Evolutionary conservation across 345 rosid species (phyloP).

Genomic region (Citrus australasica): DNA sequence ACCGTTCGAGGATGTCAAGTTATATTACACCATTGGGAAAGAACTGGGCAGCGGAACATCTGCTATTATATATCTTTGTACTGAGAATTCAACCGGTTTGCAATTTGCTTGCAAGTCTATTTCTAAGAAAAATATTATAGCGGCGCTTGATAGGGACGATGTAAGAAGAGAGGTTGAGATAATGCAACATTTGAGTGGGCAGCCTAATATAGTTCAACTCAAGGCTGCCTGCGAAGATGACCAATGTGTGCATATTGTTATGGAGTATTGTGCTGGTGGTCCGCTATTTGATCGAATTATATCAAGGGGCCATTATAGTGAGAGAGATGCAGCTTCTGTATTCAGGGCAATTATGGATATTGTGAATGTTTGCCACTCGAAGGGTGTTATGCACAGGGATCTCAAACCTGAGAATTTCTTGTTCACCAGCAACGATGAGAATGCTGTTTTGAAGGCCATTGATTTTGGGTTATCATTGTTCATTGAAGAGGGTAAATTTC

Average conservation of each 20-base stretch:
- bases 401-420: slow-evolving; percentile 47
- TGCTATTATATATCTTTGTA: slow-evolving; percentile 31
- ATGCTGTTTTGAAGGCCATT: slow-evolving; percentile 38
- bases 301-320: slow-evolving; percentile 32
- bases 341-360: slow-evolving; percentile 25
- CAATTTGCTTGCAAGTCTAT: slow-evolving; percentile 39
- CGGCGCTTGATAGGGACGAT: slow-evolving; percentile 23
- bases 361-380: slow-evolving; percentile 65
- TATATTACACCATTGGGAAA: slow-evolving; percentile 20
- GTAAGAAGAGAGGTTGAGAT: slow-evolving; percentile 33
- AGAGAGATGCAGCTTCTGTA: slow-evolving; percentile 32
- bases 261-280: slow-evolving; percentile 45
- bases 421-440: slow-evolving; percentile 27
- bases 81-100: slow-evolving; percentile 28
- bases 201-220: slow-evolving; percentile 32
- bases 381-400: slow-evolving; percentile 83
- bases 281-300: slow-evolving; percentile 35
- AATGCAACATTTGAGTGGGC: slow-evolving; percentile 38
- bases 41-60: slow-evolving; percentile 35
- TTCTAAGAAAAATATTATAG: slow-evolving; percentile 14
- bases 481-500: slow-evolving; percentile 47
- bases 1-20: slow-evolving; percentile 49
- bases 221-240: slow-evolving; percentile 35
- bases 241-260: slow-evolving; percentile 32
- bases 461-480: slow-evolving; percentile 79